Base-by-base conservation (phyloP, 2,329 filamentous ascomycete species). In the Arthrobotrys conoides region DNA sequence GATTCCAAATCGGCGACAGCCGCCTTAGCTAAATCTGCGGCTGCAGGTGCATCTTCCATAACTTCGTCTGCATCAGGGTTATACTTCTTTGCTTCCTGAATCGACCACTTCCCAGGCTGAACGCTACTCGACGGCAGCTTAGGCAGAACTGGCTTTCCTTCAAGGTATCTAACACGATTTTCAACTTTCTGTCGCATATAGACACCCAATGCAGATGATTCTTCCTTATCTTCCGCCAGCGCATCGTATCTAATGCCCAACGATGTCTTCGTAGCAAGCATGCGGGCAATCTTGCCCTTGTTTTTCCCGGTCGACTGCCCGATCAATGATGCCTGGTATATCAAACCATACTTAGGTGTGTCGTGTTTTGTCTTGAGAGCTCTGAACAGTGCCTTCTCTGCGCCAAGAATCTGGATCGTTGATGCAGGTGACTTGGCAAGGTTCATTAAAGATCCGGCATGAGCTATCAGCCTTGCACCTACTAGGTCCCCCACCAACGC, bases 291-390 rank as follows among this genome's bases (percentile, higher is more conserved):
- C 88, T 99, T 99, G 83, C 96, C 96, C 91, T 99, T 99, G 88
- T 98, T 98, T 88, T 93, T 95, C 83, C 96, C 96, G 20, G 93
- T 97, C 33, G 96, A 96, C 87, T 99, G 96, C 53, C 96, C 96
- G 81, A 99, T 96, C 55, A 99, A 89, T 30, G 93, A 96, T 61
- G 93, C 92, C 86, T 97, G 92, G 87, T 96, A 96, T 84, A 96
- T 93, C 81, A 97, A 89, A 89, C 96, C 96, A 83, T 98, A 99
- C 86, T 98, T 99, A 84, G 96, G 96, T 46, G 96, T 99, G 84
- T 97, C 94, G 86, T 98, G 95, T 89, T 99, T 98, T 63, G 96
- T 99, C 90, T 99, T 99, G 80, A 99, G 88, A 20, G 96, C 96
- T 83, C 96, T 91, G 91, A 99, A 99, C 53, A 99, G 90, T 6